phyloP scores from a whole-genome alignment of 192 early-diverging fungal genomes.

The Gaertneriomyces semiglobifer region DNA sequence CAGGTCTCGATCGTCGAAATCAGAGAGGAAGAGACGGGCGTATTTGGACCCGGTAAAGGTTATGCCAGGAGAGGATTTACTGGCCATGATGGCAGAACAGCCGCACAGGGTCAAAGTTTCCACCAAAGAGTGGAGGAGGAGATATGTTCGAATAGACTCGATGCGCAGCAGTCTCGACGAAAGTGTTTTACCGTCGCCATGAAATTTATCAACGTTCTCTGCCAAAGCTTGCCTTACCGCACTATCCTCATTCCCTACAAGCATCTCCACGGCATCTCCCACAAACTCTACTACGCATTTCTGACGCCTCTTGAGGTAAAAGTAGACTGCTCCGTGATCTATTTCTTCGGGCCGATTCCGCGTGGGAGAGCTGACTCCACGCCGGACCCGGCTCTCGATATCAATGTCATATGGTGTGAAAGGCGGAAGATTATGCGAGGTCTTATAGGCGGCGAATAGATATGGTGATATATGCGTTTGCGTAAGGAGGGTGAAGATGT shows the following conservation, averaged over 20 bases:
- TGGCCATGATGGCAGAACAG: slow-evolving; percentile 17
- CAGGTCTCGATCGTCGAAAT: slow-evolving; percentile 2
- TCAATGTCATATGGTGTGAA: slow-evolving; percentile 5
- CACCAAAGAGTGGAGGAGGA: slow-evolving; percentile 15
- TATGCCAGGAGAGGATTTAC: slow-evolving; percentile 10
- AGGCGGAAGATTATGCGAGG: background rate
- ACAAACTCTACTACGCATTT: background rate
- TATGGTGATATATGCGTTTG: background rate
- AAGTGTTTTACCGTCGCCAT: background rate
- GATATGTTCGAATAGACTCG: slow-evolving; percentile 7
- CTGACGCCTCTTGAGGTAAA: background rate
- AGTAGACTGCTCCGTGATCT: slow-evolving; percentile 1
- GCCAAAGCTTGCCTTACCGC: background rate
- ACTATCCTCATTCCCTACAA: background rate
- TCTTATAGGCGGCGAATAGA: background rate
- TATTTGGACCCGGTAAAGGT: slow-evolving; percentile 15
- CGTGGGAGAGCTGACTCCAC: background rate
- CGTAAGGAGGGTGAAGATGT: background rate
- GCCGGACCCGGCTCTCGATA: slow-evolving; percentile 4
- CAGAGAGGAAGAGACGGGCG: slow-evolving; percentile 1
- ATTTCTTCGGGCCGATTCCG: background rate
- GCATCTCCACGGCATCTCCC: slow-evolving; percentile 1
- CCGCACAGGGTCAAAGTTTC: slow-evolving; percentile 20
- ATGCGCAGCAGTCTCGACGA: background rate
- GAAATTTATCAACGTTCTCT: background rate